These are phyloP conservation scores for Pseudocercospora eumusae DNA, from an alignment of 2,329 filamentous ascomycete genomes.

Conservation along the genomic window DNA sequence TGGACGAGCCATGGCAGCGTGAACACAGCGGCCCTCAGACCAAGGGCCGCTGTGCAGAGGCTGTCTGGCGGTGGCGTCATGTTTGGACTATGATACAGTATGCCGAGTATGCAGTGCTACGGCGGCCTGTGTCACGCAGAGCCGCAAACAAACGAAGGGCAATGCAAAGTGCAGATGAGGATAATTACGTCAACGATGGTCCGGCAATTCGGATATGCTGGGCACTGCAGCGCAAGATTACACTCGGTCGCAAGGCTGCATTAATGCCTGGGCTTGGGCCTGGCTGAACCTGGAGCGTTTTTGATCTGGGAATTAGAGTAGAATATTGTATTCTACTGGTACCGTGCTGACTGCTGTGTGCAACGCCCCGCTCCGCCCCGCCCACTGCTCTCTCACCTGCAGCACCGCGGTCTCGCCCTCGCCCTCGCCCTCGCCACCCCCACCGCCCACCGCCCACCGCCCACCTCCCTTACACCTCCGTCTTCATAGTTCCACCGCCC, in stretches of 20 bases:
- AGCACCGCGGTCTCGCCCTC: background rate
- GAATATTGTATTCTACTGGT: too few species aligned
- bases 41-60: conserved; percentile 40
- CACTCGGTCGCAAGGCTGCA: conserved; percentile 9
- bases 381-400: background rate
- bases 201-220: too few species aligned
- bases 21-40: conserved; percentile 41
- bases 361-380: too few species aligned
- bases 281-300: background rate
- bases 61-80: conserved; percentile 3
- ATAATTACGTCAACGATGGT: too few species aligned
- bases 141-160: background rate
- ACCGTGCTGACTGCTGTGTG: too few species aligned
- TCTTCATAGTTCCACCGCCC: too few species aligned
- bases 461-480: background rate
- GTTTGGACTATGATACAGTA: background rate
- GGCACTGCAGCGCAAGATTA: too few species aligned
- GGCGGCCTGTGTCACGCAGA: background rate
- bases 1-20: conserved; percentile 55
- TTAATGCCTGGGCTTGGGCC: background rate
- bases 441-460: too few species aligned
- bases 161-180: too few species aligned
- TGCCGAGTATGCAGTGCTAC: background rate
- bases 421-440: too few species aligned
- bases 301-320: background rate